phyloP scores from a whole-genome alignment of 257 asterid species.

The Paraleonurus japonicus region DNA sequence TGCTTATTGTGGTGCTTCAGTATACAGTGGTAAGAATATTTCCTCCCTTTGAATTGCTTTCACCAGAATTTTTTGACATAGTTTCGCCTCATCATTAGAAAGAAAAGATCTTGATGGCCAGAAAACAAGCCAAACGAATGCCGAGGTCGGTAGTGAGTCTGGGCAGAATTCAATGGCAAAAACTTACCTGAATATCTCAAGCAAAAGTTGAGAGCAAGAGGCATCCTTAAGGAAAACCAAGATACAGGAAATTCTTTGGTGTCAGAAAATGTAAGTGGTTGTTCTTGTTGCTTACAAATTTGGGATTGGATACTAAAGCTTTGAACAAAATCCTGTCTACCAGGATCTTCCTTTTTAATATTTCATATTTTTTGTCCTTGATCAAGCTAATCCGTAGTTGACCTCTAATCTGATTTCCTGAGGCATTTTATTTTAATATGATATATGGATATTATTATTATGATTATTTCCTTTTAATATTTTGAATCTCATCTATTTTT shows the following conservation, averaged over 20 bases:
- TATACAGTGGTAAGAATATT: conserved; percentile 44
- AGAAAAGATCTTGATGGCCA: conserved; percentile 36
- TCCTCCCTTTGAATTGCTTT: conserved; percentile 18
- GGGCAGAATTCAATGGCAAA: conserved; percentile 41
- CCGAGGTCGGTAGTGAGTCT: conserved; percentile 43
- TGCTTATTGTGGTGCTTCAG: conserved; percentile 67
- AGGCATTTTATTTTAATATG: neutral
- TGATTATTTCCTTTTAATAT: neutral
- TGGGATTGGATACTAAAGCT: conserved; percentile 6
- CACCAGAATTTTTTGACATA: conserved; percentile 23
- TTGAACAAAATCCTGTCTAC: neutral
- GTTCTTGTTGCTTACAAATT: conserved; percentile 13
- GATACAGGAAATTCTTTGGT: conserved; percentile 27
- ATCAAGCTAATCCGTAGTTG: neutral
- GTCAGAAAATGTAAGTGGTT: conserved; percentile 47
- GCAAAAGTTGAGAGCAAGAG: conserved; percentile 89
- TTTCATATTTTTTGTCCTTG: neutral
- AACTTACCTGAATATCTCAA: conserved; percentile 91
- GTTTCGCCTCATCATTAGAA: conserved; percentile 31
- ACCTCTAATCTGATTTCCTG: neutral
- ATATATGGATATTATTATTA: neutral
- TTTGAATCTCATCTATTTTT: neutral
- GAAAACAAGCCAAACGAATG: conserved; percentile 35
- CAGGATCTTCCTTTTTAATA: conserved; percentile 4
- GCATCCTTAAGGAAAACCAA: conserved; percentile 66